Evolutionary conservation across 768 basidiomycete genomes (phyloP).

Genomic region (Pulveroboletus sp.): DNA sequence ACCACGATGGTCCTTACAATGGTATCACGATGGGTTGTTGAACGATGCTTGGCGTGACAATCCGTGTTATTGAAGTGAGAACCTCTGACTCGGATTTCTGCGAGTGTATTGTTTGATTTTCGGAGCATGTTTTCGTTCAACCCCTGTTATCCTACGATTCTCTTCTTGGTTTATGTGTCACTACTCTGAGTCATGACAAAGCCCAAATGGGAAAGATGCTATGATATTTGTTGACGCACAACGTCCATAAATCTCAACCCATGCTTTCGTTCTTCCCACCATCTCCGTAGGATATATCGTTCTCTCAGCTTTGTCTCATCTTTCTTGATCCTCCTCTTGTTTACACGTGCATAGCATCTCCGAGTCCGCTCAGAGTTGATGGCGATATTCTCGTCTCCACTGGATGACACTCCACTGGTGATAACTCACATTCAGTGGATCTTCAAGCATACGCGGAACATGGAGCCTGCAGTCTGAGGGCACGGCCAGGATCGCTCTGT

Average conservation of each 20-base stretch:
- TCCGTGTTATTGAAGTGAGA: too few species aligned
- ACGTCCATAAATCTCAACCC: neutral
- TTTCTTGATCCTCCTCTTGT: neutral
- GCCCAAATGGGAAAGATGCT: neutral
- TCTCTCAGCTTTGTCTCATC: too few species aligned
- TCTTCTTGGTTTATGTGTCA: too few species aligned
- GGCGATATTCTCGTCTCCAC: neutral
- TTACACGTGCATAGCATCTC: conserved; percentile 5
- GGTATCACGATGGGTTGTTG: conserved; percentile 26
- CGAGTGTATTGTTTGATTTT: too few species aligned
- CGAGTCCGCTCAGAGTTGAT: neutral
- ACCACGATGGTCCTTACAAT: conserved; percentile 48
- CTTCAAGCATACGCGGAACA: neutral
- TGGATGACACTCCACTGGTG: neutral
- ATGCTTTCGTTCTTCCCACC: neutral
- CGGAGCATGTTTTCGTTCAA: neutral
- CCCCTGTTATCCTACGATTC: too few species aligned
- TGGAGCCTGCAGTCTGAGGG: neutral
- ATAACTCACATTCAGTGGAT: neutral
- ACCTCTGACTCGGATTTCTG: neutral
- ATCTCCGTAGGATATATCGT: too few species aligned
- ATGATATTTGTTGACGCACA: too few species aligned
- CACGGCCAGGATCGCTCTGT: neutral
- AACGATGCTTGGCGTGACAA: neutral
- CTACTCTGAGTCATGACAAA: too few species aligned